Conservation (phyloP, 495 filamentous ascomycete species). For the Penicillium turbatum region DNA sequence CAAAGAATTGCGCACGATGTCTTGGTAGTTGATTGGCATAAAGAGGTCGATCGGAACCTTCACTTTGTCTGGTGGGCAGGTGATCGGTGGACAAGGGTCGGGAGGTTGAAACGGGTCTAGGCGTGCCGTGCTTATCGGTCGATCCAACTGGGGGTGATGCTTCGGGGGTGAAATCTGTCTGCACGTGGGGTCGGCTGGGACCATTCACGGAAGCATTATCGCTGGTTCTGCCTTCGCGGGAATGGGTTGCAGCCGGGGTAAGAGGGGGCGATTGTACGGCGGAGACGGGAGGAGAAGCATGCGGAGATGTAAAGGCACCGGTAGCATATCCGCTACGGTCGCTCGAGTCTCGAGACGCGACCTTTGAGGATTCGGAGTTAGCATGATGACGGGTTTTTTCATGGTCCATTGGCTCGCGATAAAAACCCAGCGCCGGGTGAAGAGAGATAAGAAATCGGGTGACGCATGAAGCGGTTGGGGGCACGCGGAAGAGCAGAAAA, state of each 20-base stretch:
- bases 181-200: constrained; percentile 50
- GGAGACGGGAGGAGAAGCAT: constrained; percentile 48
- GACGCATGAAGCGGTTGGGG: background rate
- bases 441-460: background rate
- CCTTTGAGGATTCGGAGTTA: constrained; percentile 30
- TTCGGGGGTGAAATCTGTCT: constrained; percentile 59
- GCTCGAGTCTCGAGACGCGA: constrained; percentile 47
- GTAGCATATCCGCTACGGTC: constrained; percentile 37
- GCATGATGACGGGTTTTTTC: constrained; percentile 5
- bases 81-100: constrained; percentile 47
- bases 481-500: background rate
- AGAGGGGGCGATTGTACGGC: constrained; percentile 84
- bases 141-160: constrained; percentile 36
- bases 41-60: constrained; percentile 37
- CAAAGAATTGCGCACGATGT: constrained; percentile 64
- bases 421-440: background rate
- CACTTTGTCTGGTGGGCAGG: constrained; percentile 28
- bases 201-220: constrained; percentile 26
- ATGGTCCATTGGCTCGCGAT: background rate
- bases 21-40: constrained; percentile 45
- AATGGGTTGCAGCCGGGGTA: constrained; percentile 73
- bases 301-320: constrained; percentile 41
- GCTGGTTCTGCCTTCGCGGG: constrained; percentile 42
- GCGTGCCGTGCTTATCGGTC: constrained; percentile 20
- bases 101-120: constrained; percentile 39